Evolutionary conservation across 305 asterid genomes (phyloP).

Genomic region (Fraxinus greggii): DNA sequence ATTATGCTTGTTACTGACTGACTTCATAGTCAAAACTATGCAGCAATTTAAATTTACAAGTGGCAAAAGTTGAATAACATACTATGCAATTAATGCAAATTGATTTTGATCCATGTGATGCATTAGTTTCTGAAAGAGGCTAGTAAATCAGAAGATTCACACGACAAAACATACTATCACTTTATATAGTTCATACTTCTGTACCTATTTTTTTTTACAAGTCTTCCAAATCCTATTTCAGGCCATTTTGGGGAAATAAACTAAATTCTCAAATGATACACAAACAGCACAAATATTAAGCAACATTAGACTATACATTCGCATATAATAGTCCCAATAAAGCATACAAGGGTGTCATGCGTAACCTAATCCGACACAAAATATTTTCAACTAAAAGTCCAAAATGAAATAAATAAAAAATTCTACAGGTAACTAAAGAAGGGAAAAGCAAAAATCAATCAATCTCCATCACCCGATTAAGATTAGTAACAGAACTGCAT

Average conservation of each 20-base stretch:
- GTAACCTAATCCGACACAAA: not conserved
- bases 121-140: not conserved
- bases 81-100: not conserved
- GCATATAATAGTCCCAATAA: not conserved
- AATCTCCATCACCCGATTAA: not conserved
- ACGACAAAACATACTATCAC: not conserved
- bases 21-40: not conserved
- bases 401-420: not conserved
- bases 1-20: not conserved
- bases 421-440: not conserved
- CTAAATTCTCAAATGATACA: not conserved
- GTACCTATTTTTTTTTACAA: not conserved
- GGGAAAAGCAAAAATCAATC: not conserved
- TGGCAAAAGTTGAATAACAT: not conserved
- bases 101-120: not conserved
- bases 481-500: not conserved
- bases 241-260: not conserved
- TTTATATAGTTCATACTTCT: not conserved
- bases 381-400: not conserved
- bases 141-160: not conserved
- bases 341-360: not conserved
- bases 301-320: not conserved
- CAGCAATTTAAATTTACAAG: not conserved
- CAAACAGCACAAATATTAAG: not conserved
- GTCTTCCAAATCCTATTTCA: not conserved